Evolutionary conservation across 768 basidiomycete species (phyloP).

Genomic region (Naganishia friedmannii): DNA sequence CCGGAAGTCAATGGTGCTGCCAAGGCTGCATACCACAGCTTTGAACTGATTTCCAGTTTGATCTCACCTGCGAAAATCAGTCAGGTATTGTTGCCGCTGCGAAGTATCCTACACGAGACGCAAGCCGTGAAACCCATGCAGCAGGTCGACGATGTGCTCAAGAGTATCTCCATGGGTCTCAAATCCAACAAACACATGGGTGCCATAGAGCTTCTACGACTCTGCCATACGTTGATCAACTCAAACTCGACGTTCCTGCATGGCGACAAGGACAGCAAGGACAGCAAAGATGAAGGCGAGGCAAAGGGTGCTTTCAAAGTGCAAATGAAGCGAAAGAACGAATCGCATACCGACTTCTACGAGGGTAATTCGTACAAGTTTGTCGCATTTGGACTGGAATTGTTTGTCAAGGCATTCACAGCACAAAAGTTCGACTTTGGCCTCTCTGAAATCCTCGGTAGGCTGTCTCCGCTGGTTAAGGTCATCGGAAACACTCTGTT

Average conservation of each 20-base stretch:
- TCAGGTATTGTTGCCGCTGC: conserved; percentile 70
- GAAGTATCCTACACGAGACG: conserved; percentile 80
- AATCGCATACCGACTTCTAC: conserved; percentile 65
- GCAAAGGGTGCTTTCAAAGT: conserved; percentile 65
- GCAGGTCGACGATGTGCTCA: conserved; percentile 82
- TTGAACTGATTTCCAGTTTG: conserved; percentile 72
- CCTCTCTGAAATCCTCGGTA: conserved; percentile 68
- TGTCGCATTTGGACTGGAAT: conserved; percentile 83
- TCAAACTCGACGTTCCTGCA: conserved; percentile 85
- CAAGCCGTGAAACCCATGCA: conserved; percentile 74
- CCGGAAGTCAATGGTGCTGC: conserved; percentile 80
- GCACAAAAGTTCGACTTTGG: conserved; percentile 81
- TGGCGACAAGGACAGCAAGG: conserved; percentile 54
- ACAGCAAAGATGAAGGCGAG: conserved; percentile 48
- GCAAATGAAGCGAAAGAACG: conserved; percentile 68
- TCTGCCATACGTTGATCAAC: conserved; percentile 85
- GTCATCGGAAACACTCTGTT: conserved; percentile 90
- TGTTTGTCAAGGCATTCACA: conserved; percentile 81
- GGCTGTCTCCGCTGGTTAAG: conserved; percentile 79
- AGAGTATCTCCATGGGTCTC: conserved; percentile 75
- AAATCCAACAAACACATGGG: conserved; percentile 73
- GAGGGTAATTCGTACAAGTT: conserved; percentile 86
- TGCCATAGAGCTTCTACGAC: conserved; percentile 67
- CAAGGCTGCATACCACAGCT: conserved; percentile 80
- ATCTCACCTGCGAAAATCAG: conserved; percentile 75